phyloP scores from a whole-genome alignment of 2,329 filamentous ascomycete species.

The Hypoxylon sp. region DNA sequence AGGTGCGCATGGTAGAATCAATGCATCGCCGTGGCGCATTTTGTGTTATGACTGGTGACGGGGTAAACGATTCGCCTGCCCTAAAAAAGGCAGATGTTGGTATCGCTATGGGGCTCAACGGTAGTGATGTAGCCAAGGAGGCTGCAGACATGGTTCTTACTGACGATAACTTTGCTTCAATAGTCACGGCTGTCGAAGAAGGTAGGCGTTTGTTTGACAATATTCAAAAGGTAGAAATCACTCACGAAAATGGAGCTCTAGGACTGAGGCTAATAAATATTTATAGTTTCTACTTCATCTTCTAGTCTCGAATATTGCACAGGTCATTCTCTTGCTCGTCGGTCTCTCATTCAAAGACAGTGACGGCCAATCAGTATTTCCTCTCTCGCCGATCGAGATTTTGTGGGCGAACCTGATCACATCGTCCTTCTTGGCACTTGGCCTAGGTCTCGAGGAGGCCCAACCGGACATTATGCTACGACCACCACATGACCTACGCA shows the following conservation, averaged over 20 bases:
- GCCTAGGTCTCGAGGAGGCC: conserved; percentile 78
- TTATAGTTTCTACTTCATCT: conserved; percentile 73
- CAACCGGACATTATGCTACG: conserved; percentile 77
- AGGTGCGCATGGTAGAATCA: conserved; percentile 83
- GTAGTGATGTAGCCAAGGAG: conserved; percentile 82
- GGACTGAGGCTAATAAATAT: conserved; percentile 28
- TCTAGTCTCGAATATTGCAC: conserved; percentile 78
- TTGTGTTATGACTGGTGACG: conserved; percentile 82
- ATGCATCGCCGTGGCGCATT: conserved; percentile 77
- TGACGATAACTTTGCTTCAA: conserved; percentile 90
- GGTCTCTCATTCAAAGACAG: conserved; percentile 78
- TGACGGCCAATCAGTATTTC: conserved; percentile 74
- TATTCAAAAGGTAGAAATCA: conserved; percentile 75
- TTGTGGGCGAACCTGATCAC: conserved; percentile 84
- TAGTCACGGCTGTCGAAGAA: conserved; percentile 79
- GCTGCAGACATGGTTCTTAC: conserved; percentile 90
- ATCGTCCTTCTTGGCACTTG: conserved; percentile 78
- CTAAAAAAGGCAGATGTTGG: conserved; percentile 81
- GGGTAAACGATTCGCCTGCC: conserved; percentile 81
- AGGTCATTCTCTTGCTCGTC: conserved; percentile 77
- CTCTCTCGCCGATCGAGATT: conserved; percentile 79
- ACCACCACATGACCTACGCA: conserved; percentile 72
- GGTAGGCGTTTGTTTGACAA: conserved; percentile 80
- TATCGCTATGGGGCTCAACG: conserved; percentile 80
- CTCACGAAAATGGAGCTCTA: conserved; percentile 26